These are phyloP conservation scores for Phytophthora constricta DNA, from an alignment of 352 stramenopile species.

Conservation along the genomic window DNA sequence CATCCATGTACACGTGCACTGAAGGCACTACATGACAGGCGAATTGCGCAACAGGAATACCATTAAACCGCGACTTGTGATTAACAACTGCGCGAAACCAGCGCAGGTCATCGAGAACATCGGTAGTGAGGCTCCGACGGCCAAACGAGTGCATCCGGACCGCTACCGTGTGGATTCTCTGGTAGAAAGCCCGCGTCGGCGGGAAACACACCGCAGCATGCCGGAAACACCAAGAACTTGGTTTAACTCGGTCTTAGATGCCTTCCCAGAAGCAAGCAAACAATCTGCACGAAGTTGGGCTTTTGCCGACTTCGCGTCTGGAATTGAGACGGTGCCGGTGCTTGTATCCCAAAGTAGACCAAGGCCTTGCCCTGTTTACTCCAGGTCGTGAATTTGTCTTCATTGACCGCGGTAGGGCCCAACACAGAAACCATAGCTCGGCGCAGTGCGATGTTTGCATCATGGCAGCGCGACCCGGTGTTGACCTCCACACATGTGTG, in stretches of 20 bases:
- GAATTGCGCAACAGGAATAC: constrained; percentile 7
- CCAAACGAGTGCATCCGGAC: background rate
- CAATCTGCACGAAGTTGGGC: background rate
- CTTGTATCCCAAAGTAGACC: constrained; percentile 2
- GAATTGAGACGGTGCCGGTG: background rate
- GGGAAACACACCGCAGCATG: constrained; percentile 1
- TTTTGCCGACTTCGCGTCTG: background rate
- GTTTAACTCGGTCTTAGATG: constrained; percentile 4
- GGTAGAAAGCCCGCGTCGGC: background rate
- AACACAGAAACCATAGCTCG: constrained; percentile 17
- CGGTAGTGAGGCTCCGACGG: background rate
- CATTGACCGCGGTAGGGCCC: constrained; percentile 5
- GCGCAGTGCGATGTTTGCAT: constrained; percentile 12
- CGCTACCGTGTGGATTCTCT: background rate
- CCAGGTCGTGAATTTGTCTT: constrained; percentile 17
- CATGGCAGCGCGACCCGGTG: constrained; percentile 2
- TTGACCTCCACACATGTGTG: constrained; percentile 27
- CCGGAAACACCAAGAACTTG: constrained; percentile 4
- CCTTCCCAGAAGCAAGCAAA: background rate
- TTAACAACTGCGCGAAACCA: constrained; percentile 7
- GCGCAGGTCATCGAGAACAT: background rate
- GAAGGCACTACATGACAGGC: background rate
- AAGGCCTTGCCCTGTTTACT: background rate
- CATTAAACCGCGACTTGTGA: constrained; percentile 1
- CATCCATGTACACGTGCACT: constrained; percentile 15